A percentile compares a stretch with the other conserved stretches of the same genome.
These are phyloP conservation scores for Aureobasidium sp. DNA, from an alignment of 2,329 filamentous ascomycete genomes.

Conservation along the genomic window DNA sequence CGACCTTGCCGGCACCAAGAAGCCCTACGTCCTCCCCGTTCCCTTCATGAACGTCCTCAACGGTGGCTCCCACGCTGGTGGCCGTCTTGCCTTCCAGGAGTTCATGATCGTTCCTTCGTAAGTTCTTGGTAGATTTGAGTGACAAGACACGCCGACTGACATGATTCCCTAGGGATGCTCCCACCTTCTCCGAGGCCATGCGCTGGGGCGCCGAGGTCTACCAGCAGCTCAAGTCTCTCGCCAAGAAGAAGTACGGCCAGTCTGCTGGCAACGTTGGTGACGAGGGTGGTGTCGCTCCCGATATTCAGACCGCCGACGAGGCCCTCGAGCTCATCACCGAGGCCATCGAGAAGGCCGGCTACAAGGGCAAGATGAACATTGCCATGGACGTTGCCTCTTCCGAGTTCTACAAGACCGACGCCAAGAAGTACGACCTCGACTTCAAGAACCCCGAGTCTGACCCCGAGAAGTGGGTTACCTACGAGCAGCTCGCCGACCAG, in stretches of 20 bases:
- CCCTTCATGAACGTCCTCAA: constrained; percentile 55
- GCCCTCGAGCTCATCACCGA: constrained; percentile 93
- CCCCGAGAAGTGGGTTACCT: constrained; percentile 94
- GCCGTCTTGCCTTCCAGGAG: constrained; percentile 62
- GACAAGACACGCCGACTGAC: constrained; percentile 18
- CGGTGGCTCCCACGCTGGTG: constrained; percentile 88
- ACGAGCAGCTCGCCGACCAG: constrained; percentile 88
- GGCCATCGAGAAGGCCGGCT: constrained; percentile 89
- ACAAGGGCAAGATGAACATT: constrained; percentile 94
- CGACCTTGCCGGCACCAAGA: constrained; percentile 46
- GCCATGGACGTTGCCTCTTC: constrained; percentile 98
- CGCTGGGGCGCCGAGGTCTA: constrained; percentile 96
- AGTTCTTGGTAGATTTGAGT: constrained; percentile 18
- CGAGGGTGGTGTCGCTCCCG: constrained; percentile 97
- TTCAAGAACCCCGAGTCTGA: constrained; percentile 99
- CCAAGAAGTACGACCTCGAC: constrained; percentile 99
- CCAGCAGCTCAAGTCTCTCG: constrained; percentile 91
- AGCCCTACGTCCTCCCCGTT: constrained; percentile 50
- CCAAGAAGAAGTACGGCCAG: constrained; percentile 99
- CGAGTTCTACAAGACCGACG: constrained; percentile 96
- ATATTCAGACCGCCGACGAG: constrained; percentile 96
- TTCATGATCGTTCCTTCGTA: constrained; percentile 49
- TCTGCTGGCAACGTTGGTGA: constrained; percentile 98
- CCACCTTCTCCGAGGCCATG: constrained; percentile 90
- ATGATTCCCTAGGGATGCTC: constrained; percentile 55